Conservation (phyloP, 495 filamentous ascomycete species). For the Xanthoparmelia taractica region DNA sequence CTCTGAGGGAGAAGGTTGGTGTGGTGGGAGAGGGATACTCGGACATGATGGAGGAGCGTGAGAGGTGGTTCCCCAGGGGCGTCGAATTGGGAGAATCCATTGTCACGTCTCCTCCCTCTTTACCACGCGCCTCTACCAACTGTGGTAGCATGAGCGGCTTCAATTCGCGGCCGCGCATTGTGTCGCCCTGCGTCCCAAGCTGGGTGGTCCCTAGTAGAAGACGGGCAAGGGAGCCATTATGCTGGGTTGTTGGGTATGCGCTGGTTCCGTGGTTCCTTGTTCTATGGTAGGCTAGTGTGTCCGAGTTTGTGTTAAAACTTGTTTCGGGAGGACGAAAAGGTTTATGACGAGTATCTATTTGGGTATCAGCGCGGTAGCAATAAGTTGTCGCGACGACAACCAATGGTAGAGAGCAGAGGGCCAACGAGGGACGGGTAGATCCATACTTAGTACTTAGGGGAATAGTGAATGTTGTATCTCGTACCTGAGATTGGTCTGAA, state of each 20-base stretch:
- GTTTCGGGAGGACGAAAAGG: not conserved
- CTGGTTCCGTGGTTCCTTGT: not conserved
- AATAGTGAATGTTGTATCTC: conserved; percentile 1
- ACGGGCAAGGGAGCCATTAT: not conserved
- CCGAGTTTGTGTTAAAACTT: not conserved
- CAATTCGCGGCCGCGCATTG: conserved; percentile 22
- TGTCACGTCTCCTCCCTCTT: conserved; percentile 11
- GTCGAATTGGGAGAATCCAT: conserved; percentile 18
- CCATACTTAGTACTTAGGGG: conserved; percentile 11
- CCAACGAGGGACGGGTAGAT: not conserved
- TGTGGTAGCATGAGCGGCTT: conserved; percentile 24
- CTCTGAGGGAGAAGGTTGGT: conserved; percentile 24
- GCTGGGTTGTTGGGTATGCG: not conserved
- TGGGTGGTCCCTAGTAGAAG: not conserved
- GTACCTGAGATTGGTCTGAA: not conserved
- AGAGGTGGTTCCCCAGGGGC: conserved; percentile 16
- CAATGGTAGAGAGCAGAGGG: conserved; percentile 3
- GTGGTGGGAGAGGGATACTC: conserved; percentile 24
- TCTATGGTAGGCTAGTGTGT: not conserved
- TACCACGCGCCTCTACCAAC: conserved; percentile 25
- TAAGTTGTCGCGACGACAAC: not conserved
- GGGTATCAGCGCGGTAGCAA: not conserved
- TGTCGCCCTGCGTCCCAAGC: not conserved
- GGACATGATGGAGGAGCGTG: conserved; percentile 24
- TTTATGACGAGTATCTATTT: conserved; percentile 2